Evolutionary conservation across 495 filamentous ascomycete species (phyloP), one percentile per base, ranked within the genome.

Genomic region (Thermothielavioides terrestris): DNA sequence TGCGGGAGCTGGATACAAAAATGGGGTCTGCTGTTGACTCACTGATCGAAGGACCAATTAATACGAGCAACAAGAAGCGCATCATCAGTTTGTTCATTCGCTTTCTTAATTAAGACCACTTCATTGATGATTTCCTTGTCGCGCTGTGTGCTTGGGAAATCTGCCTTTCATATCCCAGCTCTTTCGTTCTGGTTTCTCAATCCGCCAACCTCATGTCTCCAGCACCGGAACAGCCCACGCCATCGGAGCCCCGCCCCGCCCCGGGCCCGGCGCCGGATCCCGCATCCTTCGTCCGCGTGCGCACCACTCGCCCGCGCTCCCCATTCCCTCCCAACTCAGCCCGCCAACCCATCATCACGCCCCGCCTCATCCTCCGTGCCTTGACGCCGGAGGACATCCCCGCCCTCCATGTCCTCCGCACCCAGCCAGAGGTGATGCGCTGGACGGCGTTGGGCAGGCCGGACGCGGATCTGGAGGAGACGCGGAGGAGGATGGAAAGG

Each of bases 341-440:
- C 21, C 60, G 67, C 20, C 25, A 50, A 9, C 48, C 56, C 0
- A 59, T 77, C 21, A 52, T 30, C 12, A 76, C 75, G 7, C 61
- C 68, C 17, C 71, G 75, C 6, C 61, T 78, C 8, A 47, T 74
- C 42, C 43, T 77, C 25, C 73, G 75, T 2, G 59, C 69, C 1
- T 57, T 66, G 14, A 32, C 32, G 15, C 21, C 59, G n/a, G 55
- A 60, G n/a, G 73, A 78, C 48, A 40, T 71, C 5, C 51, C 62
- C 2, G 68, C 43, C 6, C 27, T 76, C 18, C 60, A 71, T 39
- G 41, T 38, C 11, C 46, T 79, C 5, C 74, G 74, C 17, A 68
- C 56, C 20, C 71, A 78, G 56, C 66, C 69, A 4, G 74, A 77
- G 56, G 71, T 77, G 31, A 77, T 79, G 75, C 50, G 42, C 18